A percentile compares a stretch with the other conserved stretches of the same genome.
These are phyloP conservation scores for Graphilbum sp. DNA, from an alignment of 2,329 filamentous ascomycete species.

Conservation along the genomic window DNA sequence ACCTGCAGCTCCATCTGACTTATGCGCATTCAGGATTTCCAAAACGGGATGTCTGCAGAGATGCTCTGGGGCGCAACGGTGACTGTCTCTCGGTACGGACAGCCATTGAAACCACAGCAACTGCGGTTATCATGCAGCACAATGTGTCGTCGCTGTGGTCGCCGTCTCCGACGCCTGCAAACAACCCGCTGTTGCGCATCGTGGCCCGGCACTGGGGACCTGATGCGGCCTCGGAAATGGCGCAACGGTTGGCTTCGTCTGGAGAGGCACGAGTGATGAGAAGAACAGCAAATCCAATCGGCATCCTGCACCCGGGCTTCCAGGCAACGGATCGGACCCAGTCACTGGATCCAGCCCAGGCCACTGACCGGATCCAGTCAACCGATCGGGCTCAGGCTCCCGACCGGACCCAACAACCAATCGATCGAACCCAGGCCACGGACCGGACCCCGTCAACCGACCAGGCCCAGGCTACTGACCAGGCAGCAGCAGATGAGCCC, in stretches of 20 bases:
- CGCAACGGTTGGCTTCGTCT: conserved; percentile 15
- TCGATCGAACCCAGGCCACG: no score
- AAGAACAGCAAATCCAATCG: not conserved
- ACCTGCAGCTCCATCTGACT: conserved; percentile 32
- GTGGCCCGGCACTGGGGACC: conserved; percentile 32
- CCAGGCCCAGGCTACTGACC: no score
- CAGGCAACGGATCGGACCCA: no score
- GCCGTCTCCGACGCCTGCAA: conserved; percentile 19
- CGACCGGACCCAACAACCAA: no score
- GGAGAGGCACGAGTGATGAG: conserved; percentile 1
- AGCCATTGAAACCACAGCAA: conserved; percentile 33
- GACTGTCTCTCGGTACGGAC: conserved; percentile 27
- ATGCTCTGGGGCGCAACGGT: conserved; percentile 1
- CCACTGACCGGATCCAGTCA: no score
- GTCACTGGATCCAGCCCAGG: no score
- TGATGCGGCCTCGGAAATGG: conserved; percentile 24
- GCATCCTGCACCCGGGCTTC: not conserved
- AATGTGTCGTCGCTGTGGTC: conserved; percentile 35
- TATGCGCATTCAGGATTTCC: conserved; percentile 43
- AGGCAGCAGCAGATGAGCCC: no score
- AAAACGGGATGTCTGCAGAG: conserved; percentile 4
- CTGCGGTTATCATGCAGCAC: conserved; percentile 31
- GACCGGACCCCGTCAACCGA: no score
- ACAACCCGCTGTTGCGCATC: conserved; percentile 25
- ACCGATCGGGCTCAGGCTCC: no score